A percentile compares a stretch with the other conserved stretches of the same genome.
These are phyloP conservation scores for Adansonia digitata DNA, from an alignment of 345 rosid genomes.

Conservation along the genomic window DNA sequence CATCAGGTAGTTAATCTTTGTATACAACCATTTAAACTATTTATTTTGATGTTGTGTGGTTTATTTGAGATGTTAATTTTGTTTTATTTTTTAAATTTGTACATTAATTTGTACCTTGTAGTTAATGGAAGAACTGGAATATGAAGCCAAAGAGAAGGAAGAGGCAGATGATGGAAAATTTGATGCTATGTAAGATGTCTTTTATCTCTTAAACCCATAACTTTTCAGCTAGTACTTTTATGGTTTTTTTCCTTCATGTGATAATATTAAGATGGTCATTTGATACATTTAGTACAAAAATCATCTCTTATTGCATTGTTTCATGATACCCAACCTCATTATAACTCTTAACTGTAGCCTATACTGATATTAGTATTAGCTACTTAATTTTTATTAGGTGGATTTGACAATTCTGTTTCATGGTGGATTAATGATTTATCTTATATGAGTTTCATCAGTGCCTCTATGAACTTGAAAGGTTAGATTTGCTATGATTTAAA, in stretches of 20 bases:
- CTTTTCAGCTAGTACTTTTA: neutral
- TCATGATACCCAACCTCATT: neutral
- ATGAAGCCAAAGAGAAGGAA: conserved; percentile 82
- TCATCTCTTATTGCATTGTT: neutral
- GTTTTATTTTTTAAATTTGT: conserved; percentile 9
- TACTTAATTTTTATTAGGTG: neutral
- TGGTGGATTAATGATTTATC: neutral
- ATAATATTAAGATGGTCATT: neutral
- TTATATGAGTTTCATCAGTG: neutral
- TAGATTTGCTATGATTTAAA: neutral
- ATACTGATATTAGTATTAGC: neutral
- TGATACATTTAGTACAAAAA: neutral
- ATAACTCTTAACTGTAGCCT: neutral
- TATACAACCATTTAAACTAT: neutral
- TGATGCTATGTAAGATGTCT: conserved; percentile 55
- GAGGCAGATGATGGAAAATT: conserved; percentile 49
- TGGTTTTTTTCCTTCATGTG: neutral
- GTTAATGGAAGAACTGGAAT: conserved; percentile 91
- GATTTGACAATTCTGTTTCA: neutral
- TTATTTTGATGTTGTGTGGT: neutral
- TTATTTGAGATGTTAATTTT: neutral
- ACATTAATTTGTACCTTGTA: conserved; percentile 37
- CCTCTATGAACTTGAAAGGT: neutral
- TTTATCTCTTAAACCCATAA: conserved; percentile 18
- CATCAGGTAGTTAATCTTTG: conserved; percentile 59